Conservation (phyloP, 306 rosid genomes). For the Senna siamea region DNA sequence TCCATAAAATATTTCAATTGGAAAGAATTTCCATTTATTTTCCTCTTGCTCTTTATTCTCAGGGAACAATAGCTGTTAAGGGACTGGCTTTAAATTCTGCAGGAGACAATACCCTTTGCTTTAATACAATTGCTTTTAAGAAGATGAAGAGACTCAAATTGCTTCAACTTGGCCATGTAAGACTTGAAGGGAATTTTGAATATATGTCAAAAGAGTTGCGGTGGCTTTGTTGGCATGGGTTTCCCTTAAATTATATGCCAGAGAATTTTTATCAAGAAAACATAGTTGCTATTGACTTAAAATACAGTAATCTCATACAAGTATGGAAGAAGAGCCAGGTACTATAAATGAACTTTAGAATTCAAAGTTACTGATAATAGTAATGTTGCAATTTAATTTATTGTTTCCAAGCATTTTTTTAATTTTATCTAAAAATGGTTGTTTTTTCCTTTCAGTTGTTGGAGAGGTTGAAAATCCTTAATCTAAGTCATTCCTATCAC, state of each 20-base stretch:
- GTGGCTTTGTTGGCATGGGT: constrained; percentile 7
- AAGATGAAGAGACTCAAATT: not conserved
- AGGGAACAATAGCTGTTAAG: not conserved
- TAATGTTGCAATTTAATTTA: not conserved
- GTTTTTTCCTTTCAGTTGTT: not conserved
- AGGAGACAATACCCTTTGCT: not conserved
- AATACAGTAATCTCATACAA: not conserved
- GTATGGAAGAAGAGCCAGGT: constrained; percentile 10
- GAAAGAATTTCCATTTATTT: not conserved
- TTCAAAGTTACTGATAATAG: not conserved
- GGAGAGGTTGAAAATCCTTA: not conserved
- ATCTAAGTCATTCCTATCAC: not conserved
- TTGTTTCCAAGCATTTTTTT: not conserved
- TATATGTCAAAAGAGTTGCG: not conserved
- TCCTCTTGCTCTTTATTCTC: not conserved
- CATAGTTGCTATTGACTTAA: not conserved
- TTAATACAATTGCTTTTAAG: not conserved
- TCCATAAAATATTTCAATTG: too few species aligned
- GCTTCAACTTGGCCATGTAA: not conserved
- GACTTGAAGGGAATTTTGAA: not conserved
- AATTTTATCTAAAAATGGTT: too few species aligned
- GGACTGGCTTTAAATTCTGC: not conserved
- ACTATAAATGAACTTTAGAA: not conserved
- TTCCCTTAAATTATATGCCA: not conserved
- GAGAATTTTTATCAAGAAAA: not conserved